Conservation (phyloP, 495 filamentous ascomycete species). For the Penicillium canariense region DNA sequence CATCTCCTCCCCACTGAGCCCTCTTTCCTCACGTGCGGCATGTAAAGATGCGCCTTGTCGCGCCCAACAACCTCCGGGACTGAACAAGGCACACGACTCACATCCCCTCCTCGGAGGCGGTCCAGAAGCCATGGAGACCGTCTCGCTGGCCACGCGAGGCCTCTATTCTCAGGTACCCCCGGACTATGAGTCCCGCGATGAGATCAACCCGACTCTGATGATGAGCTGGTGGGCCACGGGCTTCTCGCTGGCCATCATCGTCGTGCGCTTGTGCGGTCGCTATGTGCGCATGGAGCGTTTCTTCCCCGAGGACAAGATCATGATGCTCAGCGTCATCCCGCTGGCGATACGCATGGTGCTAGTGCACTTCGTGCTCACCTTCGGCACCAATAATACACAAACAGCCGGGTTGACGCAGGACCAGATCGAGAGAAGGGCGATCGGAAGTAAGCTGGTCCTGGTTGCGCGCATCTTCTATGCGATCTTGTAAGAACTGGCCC, state of each 20-base stretch:
- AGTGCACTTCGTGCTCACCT: constrained; percentile 78
- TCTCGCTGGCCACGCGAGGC: constrained; percentile 18
- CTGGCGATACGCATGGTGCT: constrained; percentile 78
- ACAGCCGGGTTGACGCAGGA: constrained; percentile 37
- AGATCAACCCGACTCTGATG: constrained; percentile 75
- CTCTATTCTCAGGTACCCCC: constrained; percentile 50
- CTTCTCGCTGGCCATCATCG: constrained; percentile 78
- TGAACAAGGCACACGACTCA: not conserved
- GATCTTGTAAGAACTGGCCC: constrained; percentile 48
- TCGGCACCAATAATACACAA: constrained; percentile 81
- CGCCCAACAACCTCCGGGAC: not conserved
- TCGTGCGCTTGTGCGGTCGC: constrained; percentile 71
- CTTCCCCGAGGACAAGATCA: constrained; percentile 84
- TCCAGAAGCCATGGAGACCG: constrained; percentile 20
- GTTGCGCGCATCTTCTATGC: constrained; percentile 55
- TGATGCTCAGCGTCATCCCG: constrained; percentile 76
- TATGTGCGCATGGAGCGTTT: constrained; percentile 77
- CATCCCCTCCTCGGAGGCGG: constrained; percentile 34
- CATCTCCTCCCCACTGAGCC: constrained; percentile 5
- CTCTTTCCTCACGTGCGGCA: constrained; percentile 23
- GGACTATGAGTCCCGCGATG: constrained; percentile 45
- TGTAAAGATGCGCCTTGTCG: constrained; percentile 18
- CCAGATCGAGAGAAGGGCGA: constrained; percentile 42
- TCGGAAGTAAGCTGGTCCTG: constrained; percentile 55
- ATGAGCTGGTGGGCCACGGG: constrained; percentile 93